A percentile compares a stretch with the other conserved stretches of the same genome.
phyloP scores from a whole-genome alignment of 2,329 filamentous ascomycete genomes.

The Blumeria hordei region DNA sequence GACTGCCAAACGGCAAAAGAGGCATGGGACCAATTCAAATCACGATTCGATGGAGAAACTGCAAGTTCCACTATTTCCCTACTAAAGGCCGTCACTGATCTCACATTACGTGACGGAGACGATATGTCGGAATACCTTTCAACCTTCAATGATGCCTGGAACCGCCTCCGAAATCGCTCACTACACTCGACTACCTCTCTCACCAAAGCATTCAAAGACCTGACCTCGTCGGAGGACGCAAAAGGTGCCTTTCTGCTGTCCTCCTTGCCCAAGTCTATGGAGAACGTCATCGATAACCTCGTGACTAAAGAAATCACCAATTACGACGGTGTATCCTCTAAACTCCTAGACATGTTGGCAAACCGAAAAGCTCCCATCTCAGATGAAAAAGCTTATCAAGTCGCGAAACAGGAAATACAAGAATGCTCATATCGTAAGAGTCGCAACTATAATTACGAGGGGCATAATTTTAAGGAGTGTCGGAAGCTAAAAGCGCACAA shows the following conservation, averaged over 20 bases:
- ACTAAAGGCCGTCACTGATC: background rate
- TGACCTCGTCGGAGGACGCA: background rate
- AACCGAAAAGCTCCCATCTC: background rate
- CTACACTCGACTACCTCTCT: conserved; percentile 11
- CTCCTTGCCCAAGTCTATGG: background rate
- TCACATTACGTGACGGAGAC: background rate
- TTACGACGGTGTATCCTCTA: background rate
- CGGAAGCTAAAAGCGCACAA: background rate
- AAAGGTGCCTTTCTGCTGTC: background rate
- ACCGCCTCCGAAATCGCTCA: conserved; percentile 19
- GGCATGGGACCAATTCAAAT: background rate
- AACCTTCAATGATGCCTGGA: background rate
- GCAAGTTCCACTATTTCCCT: background rate
- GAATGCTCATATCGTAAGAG: no score
- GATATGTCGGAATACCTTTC: background rate
- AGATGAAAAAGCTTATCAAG: no score
- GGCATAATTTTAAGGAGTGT: background rate
- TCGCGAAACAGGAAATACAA: no score
- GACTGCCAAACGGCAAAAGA: background rate
- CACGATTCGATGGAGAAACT: background rate
- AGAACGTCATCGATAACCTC: background rate
- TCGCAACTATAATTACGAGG: background rate
- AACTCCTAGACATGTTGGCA: background rate
- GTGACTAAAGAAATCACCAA: background rate
- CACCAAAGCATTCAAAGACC: background rate